Evolutionary conservation across 2,329 filamentous ascomycete species (phyloP).

Genomic region (Diaporthe amygdali): DNA sequence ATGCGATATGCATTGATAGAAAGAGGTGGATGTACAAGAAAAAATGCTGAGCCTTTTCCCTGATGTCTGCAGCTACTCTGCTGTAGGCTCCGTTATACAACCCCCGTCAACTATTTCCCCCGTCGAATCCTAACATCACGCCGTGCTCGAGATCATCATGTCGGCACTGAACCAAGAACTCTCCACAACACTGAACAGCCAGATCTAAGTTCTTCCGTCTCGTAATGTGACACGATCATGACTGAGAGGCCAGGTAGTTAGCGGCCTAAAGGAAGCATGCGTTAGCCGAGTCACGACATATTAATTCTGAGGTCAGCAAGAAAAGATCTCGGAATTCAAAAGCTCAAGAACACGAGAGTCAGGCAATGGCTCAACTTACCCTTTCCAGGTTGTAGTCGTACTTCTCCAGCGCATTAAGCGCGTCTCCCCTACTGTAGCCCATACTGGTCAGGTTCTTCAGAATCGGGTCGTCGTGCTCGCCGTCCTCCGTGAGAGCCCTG

Average conservation of each 20-base stretch:
- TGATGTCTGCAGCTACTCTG: background rate
- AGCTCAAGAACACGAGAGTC: background rate
- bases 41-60: background rate
- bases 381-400: constrained; percentile 96
- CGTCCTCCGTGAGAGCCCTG: constrained; percentile 73
- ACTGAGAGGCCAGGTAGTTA: constrained; percentile 61
- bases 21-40: constrained; percentile 4
- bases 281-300: constrained; percentile 5
- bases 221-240: constrained; percentile 36
- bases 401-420: constrained; percentile 84
- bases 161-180: background rate
- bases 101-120: too few relatives aligned
- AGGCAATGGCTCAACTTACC: constrained; percentile 58
- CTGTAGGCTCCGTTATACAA: background rate
- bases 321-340: background rate
- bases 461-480: constrained; percentile 88
- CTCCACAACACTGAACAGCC: background rate
- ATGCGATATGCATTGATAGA: background rate
- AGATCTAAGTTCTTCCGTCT: background rate
- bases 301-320: background rate
- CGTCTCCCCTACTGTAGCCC: constrained; percentile 80
- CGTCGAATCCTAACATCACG: too few relatives aligned
- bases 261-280: constrained; percentile 48
- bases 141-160: background rate
- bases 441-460: constrained; percentile 88